Evolutionary conservation across 2,329 filamentous ascomycete species (phyloP).

Genomic region (Tolypocladium ovalisporum): DNA sequence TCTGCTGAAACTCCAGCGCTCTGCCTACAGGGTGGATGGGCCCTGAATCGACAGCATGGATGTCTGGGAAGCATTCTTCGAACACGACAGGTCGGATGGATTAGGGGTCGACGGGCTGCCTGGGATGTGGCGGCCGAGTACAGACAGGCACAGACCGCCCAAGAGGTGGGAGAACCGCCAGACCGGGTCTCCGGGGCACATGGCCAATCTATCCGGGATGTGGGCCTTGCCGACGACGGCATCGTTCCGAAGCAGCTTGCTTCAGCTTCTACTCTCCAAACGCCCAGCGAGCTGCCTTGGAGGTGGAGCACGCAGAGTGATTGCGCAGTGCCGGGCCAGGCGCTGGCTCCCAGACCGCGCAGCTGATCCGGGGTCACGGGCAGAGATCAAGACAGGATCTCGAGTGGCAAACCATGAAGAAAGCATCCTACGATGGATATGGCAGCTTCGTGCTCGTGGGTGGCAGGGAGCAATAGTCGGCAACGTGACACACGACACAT

Average conservation of each 20-base stretch:
- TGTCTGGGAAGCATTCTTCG: not conserved
- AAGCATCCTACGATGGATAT: no score
- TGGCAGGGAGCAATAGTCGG: not conserved
- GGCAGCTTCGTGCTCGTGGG: not conserved
- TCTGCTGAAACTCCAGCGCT: not conserved
- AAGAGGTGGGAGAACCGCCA: not conserved
- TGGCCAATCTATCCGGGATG: not conserved
- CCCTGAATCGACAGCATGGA: not conserved
- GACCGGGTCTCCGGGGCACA: no score
- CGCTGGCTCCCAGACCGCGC: not conserved
- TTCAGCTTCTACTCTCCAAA: not conserved
- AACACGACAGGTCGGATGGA: not conserved
- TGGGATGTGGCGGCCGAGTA: no score
- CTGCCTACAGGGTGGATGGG: no score
- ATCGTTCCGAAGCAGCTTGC: not conserved
- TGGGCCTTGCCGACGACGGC: not conserved
- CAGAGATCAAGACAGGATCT: not conserved
- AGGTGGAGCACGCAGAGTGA: no score
- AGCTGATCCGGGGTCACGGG: not conserved
- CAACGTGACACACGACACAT: not conserved
- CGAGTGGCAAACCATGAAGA: not conserved
- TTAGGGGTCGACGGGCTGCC: no score
- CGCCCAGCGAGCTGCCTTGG: no score
- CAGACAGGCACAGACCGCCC: no score
- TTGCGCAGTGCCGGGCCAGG: no score